Evolutionary conservation across 2,329 filamentous ascomycete genomes (phyloP), one percentile per base, ranked within the genome.

Genomic region (Dothidotthia symphoricarpi): DNA sequence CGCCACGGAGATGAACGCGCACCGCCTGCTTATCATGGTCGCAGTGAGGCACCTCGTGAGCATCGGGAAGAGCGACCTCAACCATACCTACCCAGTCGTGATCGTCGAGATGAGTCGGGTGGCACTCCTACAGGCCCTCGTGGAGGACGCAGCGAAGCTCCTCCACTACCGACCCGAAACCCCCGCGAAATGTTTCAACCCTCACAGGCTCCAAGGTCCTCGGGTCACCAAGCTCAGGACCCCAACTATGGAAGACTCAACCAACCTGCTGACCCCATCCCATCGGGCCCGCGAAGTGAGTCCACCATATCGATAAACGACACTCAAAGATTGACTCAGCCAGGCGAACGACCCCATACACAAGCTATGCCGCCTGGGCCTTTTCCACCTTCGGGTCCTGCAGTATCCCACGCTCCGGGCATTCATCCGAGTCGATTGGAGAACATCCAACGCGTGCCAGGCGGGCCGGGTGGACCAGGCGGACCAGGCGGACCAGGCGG

Each of bases 401-500:
- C 61, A 19, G 34, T 57, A 9, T 47, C 60, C 28, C 69, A 73
- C 24, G 59, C 66, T 12, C 60, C 66, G 15, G 74, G 75, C 22
- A 70, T 80, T 30, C 76, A 80, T 53, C 76, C 76, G 9, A 77
- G 77, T 51, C 70, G 77, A 25, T 58, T 78, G 30, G 71, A 69
- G 27, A 68, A 70, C 25, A 53, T 65, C 73, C 24, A 66, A 68
- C 31, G 43, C 34, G 22, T 33, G 9, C 19, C 19, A 22, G 19
- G 19, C 9, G 19, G 19, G 9, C 19, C 19, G 9, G 19, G 19
- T 17, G 38, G 28, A 31, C 36, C 45, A 32, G 39, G 35, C 10
- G 45, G 49, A 22, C 19, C 19, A 22, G 19, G 19, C 9, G 19
- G 19, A 22, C 19, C 19, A 22, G 19, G 19, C 17, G 38, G 28